Conservation (phyloP, 352 stramenopile genomes). For the Plasmopara viticola region DNA sequence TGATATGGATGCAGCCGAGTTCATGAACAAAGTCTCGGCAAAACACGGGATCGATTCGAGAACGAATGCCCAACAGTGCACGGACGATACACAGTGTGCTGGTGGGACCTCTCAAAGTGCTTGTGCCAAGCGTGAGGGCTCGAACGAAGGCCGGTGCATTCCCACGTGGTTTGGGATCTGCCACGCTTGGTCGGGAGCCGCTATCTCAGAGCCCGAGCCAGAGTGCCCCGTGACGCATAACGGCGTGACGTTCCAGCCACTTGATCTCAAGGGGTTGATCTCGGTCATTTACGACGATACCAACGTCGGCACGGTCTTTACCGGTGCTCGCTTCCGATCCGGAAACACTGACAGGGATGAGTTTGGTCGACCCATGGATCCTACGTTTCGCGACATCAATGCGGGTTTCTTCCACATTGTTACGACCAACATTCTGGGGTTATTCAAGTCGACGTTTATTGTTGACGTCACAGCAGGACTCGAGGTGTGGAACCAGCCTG, state of each 20-base stretch:
- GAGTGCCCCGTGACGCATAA: constrained; percentile 33
- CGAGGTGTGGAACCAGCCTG: constrained; percentile 57
- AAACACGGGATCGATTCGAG: not conserved
- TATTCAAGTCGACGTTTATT: constrained; percentile 36
- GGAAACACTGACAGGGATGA: constrained; percentile 19
- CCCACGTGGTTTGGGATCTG: constrained; percentile 40
- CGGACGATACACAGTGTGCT: not conserved
- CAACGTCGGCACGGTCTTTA: constrained; percentile 29
- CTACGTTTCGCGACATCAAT: constrained; percentile 36
- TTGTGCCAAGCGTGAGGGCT: constrained; percentile 23
- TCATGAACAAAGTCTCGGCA: constrained; percentile 22
- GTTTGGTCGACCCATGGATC: constrained; percentile 36
- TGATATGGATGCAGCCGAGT: constrained; percentile 21
- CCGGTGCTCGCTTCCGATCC: constrained; percentile 29
- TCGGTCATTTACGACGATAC: constrained; percentile 32
- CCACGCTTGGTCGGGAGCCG: constrained; percentile 32
- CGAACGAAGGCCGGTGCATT: constrained; percentile 34
- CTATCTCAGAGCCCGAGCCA: constrained; percentile 34
- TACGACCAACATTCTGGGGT: constrained; percentile 35
- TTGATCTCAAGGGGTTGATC: constrained; percentile 38
- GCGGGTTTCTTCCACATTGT: constrained; percentile 43
- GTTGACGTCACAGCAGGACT: constrained; percentile 25
- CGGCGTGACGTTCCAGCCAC: constrained; percentile 32
- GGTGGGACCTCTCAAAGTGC: not conserved
- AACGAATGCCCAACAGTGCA: not conserved